Evolutionary conservation across 441 rosid genomes (phyloP).

Genomic region (Manihot esculenta): DNA sequence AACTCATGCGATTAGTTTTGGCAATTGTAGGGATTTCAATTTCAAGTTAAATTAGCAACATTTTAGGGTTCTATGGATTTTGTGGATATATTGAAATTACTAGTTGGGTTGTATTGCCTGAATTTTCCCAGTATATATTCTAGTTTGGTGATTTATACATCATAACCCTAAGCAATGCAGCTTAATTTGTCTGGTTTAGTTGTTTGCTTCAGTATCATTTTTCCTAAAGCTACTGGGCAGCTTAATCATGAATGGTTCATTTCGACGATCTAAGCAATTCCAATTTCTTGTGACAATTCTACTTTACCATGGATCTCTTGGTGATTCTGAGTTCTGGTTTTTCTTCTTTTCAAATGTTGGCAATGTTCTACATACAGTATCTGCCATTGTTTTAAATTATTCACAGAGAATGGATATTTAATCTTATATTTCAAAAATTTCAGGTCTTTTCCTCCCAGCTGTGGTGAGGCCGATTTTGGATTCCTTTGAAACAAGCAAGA

Average conservation of each 20-base stretch:
- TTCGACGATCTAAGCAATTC: background rate
- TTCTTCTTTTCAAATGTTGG: background rate
- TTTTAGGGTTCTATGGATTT: background rate
- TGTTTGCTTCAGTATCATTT: too few species aligned
- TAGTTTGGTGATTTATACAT: background rate
- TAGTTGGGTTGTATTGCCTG: too few species aligned
- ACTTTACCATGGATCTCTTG: background rate
- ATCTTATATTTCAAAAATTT: conserved; percentile 14
- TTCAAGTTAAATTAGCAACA: background rate
- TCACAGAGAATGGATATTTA: background rate
- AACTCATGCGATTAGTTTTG: background rate
- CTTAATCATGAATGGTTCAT: background rate
- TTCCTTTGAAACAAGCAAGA: conserved; percentile 75
- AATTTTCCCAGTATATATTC: background rate
- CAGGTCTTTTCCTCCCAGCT: conserved; percentile 95
- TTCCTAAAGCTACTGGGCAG: background rate
- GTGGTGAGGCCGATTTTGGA: conserved; percentile 90
- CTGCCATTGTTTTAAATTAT: background rate
- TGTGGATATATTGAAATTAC: background rate
- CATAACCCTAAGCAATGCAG: background rate
- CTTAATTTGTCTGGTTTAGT: background rate
- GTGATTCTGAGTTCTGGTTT: background rate
- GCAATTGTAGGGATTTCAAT: conserved; percentile 3
- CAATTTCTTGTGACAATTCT: background rate
- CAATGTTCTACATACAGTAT: background rate